Evolutionary conservation across 2,329 filamentous ascomycete genomes (phyloP), one percentile per base, ranked within the genome.

Genomic region (Cercospora sesami): DNA sequence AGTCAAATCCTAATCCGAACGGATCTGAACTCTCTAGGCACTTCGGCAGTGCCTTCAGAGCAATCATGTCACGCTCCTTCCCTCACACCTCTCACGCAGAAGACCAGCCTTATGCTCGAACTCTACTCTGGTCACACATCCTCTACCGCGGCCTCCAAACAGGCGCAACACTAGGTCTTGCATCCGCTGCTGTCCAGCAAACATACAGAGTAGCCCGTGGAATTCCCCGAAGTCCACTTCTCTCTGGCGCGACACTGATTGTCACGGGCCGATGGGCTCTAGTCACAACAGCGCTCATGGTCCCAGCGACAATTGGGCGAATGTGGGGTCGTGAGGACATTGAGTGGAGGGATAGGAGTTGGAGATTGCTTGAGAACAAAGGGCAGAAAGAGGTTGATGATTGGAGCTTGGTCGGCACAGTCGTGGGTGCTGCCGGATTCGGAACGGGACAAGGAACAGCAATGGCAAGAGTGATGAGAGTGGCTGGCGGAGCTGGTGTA

Each of bases 281-380:
- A 1, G 69, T 84, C 28, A 85, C 82, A 0, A 73, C 83, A 0
- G 81, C 80, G 0, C 68, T 86, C 1, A 78, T 84, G 26, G 78
- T 78, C 1, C 67, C 83, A 4, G 83, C 79, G 71, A 79, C 86
- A 4, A 75, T 78, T 30, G 80, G 74, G 0, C 79, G 83, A 2
- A 90, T 90, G 87, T 79, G 79, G 63, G 86, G 85, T 0, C 80
- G 82, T 16, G 83, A 87, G 71, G 81, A 84, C 48, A 86, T 90
- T 33, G 87, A 90, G 77, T 90, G 88, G 88, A 78, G 85, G 73
- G 88, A 90, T 74, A 81, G 89, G 18, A 83, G 84, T 65, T 90
- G 88, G 87, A 80, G 88, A 31, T 74, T 91, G 60, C 72, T 88
- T 53, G 86, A 86, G 78, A 90, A 86, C 70, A 75, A 78, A 48